Evolutionary conservation across 164 flowering plant genomes (phyloP).

Genomic region (Sedum album): DNA sequence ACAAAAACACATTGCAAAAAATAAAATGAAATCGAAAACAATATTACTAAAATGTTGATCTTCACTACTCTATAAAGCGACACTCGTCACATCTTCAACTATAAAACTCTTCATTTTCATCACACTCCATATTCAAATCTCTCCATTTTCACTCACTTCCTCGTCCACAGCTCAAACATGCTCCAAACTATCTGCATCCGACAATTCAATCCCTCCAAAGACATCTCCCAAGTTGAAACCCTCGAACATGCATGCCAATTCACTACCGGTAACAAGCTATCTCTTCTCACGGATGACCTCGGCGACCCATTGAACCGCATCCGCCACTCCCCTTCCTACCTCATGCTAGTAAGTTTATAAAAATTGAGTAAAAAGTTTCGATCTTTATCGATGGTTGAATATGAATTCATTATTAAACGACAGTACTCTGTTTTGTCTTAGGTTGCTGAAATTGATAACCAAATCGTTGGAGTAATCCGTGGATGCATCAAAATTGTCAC

Average conservation of each 20-base stretch:
- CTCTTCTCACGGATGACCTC: constrained; percentile 73
- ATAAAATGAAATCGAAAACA: too few species aligned
- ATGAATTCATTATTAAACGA: background rate
- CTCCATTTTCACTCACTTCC: background rate
- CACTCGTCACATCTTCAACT: background rate
- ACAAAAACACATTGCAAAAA: too few species aligned
- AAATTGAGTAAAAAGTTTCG: too few species aligned
- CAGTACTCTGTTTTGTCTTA: constrained; percentile 14
- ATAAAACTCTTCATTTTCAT: constrained; percentile 2
- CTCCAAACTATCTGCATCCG: constrained; percentile 37
- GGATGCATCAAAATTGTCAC: constrained; percentile 96
- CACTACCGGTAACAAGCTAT: constrained; percentile 61
- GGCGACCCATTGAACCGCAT: constrained; percentile 94
- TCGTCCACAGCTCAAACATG: background rate
- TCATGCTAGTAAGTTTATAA: constrained; percentile 56
- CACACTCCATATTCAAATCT: background rate
- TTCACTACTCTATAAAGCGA: background rate
- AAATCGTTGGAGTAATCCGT: constrained; percentile 77
- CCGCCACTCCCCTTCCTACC: constrained; percentile 80
- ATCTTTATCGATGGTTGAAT: background rate
- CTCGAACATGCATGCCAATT: constrained; percentile 80
- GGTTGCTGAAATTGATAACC: constrained; percentile 54
- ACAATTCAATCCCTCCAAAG: constrained; percentile 53
- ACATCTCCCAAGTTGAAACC: constrained; percentile 42
- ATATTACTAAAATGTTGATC: background rate